These are phyloP conservation scores for Serendipita sp. DNA, from an alignment of 768 basidiomycete genomes.

Conservation along the genomic window DNA sequence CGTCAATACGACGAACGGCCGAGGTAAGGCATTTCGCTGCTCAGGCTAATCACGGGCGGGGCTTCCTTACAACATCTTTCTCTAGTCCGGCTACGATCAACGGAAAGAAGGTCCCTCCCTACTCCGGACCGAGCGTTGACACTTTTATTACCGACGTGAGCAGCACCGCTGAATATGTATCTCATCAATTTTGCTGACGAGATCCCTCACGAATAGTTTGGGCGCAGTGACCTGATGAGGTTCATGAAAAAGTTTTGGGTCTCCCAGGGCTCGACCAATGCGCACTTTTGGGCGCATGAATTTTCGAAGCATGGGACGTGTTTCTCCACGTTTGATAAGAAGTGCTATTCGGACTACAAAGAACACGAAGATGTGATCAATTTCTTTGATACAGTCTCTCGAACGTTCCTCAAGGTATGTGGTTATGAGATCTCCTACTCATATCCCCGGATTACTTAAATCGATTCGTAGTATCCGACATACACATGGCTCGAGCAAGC, in stretches of 20 bases:
- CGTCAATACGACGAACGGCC: slow-evolving; percentile 46
- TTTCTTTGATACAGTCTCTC: slow-evolving; percentile 46
- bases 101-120: slow-evolving; percentile 38
- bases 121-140: slow-evolving; percentile 43
- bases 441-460: too few species aligned
- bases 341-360: slow-evolving; percentile 47
- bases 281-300: slow-evolving; percentile 59
- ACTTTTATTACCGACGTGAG: slow-evolving; percentile 36
- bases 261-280: slow-evolving; percentile 44
- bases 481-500: slow-evolving; percentile 49
- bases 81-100: slow-evolving; percentile 31
- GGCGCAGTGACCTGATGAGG: slow-evolving; percentile 17
- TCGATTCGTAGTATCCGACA: slow-evolving; percentile 48
- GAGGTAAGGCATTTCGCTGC: not conserved
- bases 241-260: slow-evolving; percentile 55
- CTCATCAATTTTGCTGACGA: slow-evolving; percentile 25
- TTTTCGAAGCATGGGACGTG: slow-evolving; percentile 64
- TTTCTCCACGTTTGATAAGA: slow-evolving; percentile 58
- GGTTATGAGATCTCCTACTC: not conserved
- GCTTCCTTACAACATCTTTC: too few species aligned
- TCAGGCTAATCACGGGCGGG: too few species aligned
- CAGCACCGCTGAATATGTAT: slow-evolving; percentile 30
- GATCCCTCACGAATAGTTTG: slow-evolving; percentile 20
- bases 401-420: slow-evolving; percentile 16
- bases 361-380: slow-evolving; percentile 54